Conservation (phyloP, 306 rosid species). For the Macrotyloma uniflorum region DNA sequence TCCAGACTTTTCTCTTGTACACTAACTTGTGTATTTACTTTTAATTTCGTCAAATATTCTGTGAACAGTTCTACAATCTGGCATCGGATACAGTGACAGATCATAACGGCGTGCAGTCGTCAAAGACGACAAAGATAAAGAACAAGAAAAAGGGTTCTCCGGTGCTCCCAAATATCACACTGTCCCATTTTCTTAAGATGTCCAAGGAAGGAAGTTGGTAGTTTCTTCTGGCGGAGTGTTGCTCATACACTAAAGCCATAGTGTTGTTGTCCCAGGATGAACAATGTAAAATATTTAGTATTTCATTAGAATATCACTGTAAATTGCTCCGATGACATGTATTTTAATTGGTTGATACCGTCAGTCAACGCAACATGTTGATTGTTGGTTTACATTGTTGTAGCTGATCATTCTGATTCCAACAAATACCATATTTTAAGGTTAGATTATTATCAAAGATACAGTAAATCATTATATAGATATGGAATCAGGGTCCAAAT, state of each 20-base stretch:
- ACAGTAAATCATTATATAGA: background rate
- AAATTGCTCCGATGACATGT: constrained; percentile 33
- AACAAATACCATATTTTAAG: background rate
- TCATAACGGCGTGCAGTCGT: constrained; percentile 36
- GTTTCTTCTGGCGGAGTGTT: constrained; percentile 36
- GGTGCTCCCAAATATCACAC: constrained; percentile 61
- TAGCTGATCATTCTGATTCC: constrained; percentile 15
- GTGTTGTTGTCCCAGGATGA: background rate
- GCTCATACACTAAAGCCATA: constrained; percentile 39
- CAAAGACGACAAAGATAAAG: constrained; percentile 70
- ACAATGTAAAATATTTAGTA: constrained; percentile 39
- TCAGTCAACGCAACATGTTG: constrained; percentile 42
- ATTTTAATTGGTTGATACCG: constrained; percentile 37
- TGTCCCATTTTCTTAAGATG: constrained; percentile 82
- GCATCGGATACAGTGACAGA: constrained; percentile 61
- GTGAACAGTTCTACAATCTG: constrained; percentile 80
- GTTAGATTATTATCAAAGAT: background rate
- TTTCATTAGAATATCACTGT: constrained; percentile 30
- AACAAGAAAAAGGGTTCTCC: constrained; percentile 61
- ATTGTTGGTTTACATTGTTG: constrained; percentile 34
- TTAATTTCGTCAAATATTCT: constrained; percentile 25
- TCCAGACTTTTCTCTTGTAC: constrained; percentile 1
- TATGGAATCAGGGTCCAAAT: background rate
- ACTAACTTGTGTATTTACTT: background rate
- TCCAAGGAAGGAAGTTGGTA: constrained; percentile 89